phyloP scores from a whole-genome alignment of 2,329 filamentous ascomycete genomes.

The Phaeosphaeriaceae sp. region DNA sequence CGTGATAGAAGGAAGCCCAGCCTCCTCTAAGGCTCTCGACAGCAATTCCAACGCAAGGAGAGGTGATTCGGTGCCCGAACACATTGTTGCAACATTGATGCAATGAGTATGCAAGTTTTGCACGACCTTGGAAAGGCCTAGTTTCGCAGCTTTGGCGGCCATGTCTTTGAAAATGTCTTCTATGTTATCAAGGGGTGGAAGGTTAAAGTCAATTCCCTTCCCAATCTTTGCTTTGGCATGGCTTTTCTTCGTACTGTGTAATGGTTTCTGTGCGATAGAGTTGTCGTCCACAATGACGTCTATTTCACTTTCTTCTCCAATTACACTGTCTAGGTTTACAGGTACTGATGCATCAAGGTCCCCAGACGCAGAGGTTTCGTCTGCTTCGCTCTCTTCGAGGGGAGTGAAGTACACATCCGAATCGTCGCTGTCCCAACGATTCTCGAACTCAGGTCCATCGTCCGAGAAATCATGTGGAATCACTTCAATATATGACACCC shows the following conservation, averaged over 20 bases:
- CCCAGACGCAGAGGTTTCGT: constrained; percentile 1
- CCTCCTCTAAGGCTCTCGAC: constrained; percentile 26
- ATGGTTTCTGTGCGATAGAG: not conserved
- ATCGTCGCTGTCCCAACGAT: constrained; percentile 8
- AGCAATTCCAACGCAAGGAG: constrained; percentile 69
- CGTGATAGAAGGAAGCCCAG: constrained; percentile 13
- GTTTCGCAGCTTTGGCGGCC: constrained; percentile 43
- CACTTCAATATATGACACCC: constrained; percentile 20
- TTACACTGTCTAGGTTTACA: too few species aligned
- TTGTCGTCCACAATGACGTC: not conserved
- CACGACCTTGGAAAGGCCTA: constrained; percentile 46
- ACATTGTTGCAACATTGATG: constrained; percentile 71
- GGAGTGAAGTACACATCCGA: constrained; percentile 4
- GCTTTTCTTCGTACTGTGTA: not conserved
- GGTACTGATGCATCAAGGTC: not conserved
- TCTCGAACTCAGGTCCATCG: constrained; percentile 1
- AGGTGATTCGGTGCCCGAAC: constrained; percentile 79
- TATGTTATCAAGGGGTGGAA: constrained; percentile 57
- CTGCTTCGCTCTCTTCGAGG: constrained; percentile 3
- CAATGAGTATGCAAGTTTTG: constrained; percentile 43
- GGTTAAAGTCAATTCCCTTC: constrained; percentile 38
- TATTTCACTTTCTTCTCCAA: constrained; percentile 7
- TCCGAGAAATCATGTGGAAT: constrained; percentile 7
- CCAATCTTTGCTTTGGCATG: not conserved
- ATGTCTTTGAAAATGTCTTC: constrained; percentile 60